Conservation (phyloP, 257 asterid genomes). For the Buddleja alternifolia region DNA sequence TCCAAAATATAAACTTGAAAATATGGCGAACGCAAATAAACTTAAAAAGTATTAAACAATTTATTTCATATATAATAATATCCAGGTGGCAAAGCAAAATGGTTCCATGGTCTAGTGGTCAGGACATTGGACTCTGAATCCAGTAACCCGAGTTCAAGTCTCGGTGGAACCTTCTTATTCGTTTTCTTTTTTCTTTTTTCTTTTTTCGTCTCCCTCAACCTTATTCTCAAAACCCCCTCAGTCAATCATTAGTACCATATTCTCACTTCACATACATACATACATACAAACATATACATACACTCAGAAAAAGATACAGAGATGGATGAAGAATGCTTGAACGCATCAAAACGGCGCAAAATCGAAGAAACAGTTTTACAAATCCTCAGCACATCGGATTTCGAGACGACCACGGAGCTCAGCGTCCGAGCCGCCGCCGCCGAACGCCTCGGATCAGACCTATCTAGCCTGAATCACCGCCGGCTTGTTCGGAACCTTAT, state of each 20-base stretch:
- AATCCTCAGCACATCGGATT: slow-evolving; percentile 51
- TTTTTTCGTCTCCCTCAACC: neutral
- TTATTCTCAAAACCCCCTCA: slow-evolving; percentile 9
- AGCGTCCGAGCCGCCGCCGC: slow-evolving; percentile 57
- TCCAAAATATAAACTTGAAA: no score
- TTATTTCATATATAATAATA: no score
- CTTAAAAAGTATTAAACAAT: no score
- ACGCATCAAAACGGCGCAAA: slow-evolving; percentile 44
- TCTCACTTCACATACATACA: neutral
- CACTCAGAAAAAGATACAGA: neutral
- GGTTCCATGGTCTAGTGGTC: no score
- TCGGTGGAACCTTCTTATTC: no score
- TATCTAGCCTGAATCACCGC: slow-evolving; percentile 46
- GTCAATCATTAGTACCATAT: neutral
- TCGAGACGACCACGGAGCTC: slow-evolving; percentile 65
- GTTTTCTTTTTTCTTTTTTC: neutral
- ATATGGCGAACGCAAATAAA: no score
- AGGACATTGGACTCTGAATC: no score
- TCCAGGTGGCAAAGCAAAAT: no score
- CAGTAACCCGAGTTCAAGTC: no score
- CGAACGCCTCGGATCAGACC: slow-evolving; percentile 42
- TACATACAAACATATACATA: no score
- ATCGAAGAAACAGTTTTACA: slow-evolving; percentile 46
- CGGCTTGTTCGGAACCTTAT: slow-evolving; percentile 44
- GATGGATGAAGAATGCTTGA: slow-evolving; percentile 36